Evolutionary conservation across 1,139 yeast species (phyloP), one percentile per base, ranked within the genome.

Genomic region (Yamadazyma dushanensis): DNA sequence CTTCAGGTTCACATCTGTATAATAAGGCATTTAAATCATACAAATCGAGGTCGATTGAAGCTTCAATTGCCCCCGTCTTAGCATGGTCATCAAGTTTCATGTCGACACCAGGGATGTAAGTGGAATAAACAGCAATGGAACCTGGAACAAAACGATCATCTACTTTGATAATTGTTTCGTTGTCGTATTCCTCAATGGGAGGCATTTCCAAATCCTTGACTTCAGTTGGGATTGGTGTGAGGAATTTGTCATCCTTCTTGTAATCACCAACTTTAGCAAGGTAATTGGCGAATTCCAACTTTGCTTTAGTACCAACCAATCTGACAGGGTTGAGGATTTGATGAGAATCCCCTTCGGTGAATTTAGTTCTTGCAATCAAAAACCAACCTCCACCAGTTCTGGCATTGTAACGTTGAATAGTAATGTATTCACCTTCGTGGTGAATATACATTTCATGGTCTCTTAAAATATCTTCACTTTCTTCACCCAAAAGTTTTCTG

Each of bases 401-500:
- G 0, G 95, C 83, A 54, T 88, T 87, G 34, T 83, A 77, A 46
- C 97, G 71, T 59, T 90, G 97, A 37, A 90, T 82, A 1, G 97
- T 90, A 42, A 92, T 87, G 57, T 76, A 92, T 57, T 89, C 96
- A 8, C 86, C 96, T 46, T 88, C 96, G 53, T 87, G 96, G 53
- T 92, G 97, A 33, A 92, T 87, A 57, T 87, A 92, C 83, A 86
- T 88, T 61, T 92, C 97, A 47, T 85, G 88, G 46, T 86, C 89
- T 43, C 80, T 80, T 31, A 70, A 61, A 41, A 75, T 76, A 35
- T 82, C 88, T 34, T 65, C 63, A 57, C 84, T 78, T 47, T 84
- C 83, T 27, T 64, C 63, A 19, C 94, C 88, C 39, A 89, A 72
- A 16, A 73, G 65, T 29, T 64, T 61, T 51, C 94, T 70, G 24